Evolutionary conservation across 176 grass and related monocot species (phyloP).

Genomic region (Avena eriantha): DNA sequence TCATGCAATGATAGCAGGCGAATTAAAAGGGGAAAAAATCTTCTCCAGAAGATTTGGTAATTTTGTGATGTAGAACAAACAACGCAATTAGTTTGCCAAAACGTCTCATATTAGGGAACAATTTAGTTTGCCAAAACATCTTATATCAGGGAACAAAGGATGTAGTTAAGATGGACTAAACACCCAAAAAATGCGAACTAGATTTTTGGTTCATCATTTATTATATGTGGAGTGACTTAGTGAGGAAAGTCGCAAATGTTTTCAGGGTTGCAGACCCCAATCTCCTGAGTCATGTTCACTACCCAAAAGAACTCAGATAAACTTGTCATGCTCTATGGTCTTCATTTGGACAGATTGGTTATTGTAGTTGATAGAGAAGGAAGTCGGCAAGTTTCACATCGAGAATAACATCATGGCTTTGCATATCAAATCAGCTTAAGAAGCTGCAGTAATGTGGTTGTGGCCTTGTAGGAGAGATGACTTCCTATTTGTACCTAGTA

Average conservation of each 20-base stretch:
- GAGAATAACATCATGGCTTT: background rate
- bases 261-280: slow-evolving; percentile 1
- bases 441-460: background rate
- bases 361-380: background rate
- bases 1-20: background rate
- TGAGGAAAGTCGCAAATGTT: background rate
- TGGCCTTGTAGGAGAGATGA: background rate
- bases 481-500: slow-evolving; percentile 10
- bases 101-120: too few species aligned
- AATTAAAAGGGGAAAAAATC: background rate
- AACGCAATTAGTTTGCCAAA: too few species aligned
- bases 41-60: background rate
- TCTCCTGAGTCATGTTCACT: background rate
- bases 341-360: background rate
- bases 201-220: slow-evolving; percentile 6
- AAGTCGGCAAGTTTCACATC: background rate
- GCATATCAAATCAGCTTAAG: background rate
- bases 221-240: background rate
- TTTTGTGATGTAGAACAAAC: slow-evolving; percentile 10
- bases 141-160: too few species aligned
- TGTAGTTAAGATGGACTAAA: background rate
- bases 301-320: background rate
- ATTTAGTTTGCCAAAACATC: too few species aligned
- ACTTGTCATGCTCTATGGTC: background rate
- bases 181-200: background rate